Base-by-base conservation (phyloP, 371 early-diverging fungal genomes). In the Smittium mucronatum region DNA sequence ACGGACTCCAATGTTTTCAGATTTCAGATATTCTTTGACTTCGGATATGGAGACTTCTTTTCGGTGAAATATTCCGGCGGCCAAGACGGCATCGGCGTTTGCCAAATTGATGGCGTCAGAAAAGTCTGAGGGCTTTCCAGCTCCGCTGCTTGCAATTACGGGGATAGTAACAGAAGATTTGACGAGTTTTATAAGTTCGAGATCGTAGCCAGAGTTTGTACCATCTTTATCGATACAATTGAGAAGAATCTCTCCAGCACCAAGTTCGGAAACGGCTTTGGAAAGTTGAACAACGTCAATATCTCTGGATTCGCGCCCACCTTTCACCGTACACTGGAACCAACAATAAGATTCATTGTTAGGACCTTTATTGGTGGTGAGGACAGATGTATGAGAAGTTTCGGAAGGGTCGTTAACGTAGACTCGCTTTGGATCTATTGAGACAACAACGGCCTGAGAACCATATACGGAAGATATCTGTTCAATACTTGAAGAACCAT, bases 181-280 rank as follows among this genome's bases (percentile, higher is more conserved):
- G 36, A 93, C 90, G 63, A 87, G 84, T 8, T 79, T 72, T 70
- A 97, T 83, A 31, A 98, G 81, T 67, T 89, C 93, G 16, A 89
- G 77, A 69, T 98, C 98, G 73, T 89, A 98, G 25, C 98, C 98
- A 36, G 91, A 88, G 75, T 95, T 96, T 59, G 94, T 94, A 2
- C 98, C 98, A 78, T 98, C 98, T 75, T 88, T 86, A 80, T 98
- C 97, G 90, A 98, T 97, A 76, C 93, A 93, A 77, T 95, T 95
- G 64, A 95, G 83, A 74, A 97, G 78, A 65, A 98, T 87, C 80
- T 98, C 98, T 30, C 98, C 98, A 0, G 97, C 97, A 30, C 98
- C 98, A 69, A 98, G 73, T 1, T 84, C 85, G 75, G 93, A 89
- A 71, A 92, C 92, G 0, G 94, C 91, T 5, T 84, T 83, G 17